A percentile compares a stretch with the other conserved stretches of the same genome.
These are phyloP conservation scores for Mucor piriformis DNA, from an alignment of 371 early-diverging fungal species.

Conservation along the genomic window DNA sequence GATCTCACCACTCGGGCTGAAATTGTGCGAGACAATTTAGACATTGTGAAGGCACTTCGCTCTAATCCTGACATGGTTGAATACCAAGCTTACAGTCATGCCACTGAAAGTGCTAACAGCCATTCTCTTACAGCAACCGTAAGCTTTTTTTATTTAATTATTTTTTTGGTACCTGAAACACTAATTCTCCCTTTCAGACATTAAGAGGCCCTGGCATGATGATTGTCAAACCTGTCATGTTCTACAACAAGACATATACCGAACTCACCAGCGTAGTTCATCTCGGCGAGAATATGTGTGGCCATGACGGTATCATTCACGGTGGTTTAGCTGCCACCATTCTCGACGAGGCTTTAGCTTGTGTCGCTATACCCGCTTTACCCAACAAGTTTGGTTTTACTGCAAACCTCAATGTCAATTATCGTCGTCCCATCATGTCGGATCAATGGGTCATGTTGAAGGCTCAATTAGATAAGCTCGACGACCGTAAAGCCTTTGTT, in stretches of 20 bases:
- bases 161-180: not conserved
- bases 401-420: constrained; percentile 76
- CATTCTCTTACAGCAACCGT: constrained; percentile 43
- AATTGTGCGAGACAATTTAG: constrained; percentile 30
- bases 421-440: constrained; percentile 70
- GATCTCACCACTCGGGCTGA: constrained; percentile 65
- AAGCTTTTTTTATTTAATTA: constrained; percentile 17
- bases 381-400: constrained; percentile 77
- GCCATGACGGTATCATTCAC: constrained; percentile 78
- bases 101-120: constrained; percentile 28
- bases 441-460: constrained; percentile 69
- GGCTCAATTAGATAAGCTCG: constrained; percentile 60
- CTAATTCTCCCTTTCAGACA: constrained; percentile 35
- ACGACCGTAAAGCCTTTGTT: constrained; percentile 76
- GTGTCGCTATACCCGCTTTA: constrained; percentile 55
- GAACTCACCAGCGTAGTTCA: constrained; percentile 39
- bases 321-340: constrained; percentile 78
- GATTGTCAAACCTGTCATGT: constrained; percentile 38
- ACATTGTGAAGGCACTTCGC: constrained; percentile 34
- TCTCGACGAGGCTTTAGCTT: constrained; percentile 66
- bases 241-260: constrained; percentile 44
- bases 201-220: constrained; percentile 46
- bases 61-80: constrained; percentile 32
- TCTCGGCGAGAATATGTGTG: constrained; percentile 57
- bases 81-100: constrained; percentile 36